phyloP scores from a whole-genome alignment of 176 grass and related monocot genomes.

The Oryza punctata region DNA sequence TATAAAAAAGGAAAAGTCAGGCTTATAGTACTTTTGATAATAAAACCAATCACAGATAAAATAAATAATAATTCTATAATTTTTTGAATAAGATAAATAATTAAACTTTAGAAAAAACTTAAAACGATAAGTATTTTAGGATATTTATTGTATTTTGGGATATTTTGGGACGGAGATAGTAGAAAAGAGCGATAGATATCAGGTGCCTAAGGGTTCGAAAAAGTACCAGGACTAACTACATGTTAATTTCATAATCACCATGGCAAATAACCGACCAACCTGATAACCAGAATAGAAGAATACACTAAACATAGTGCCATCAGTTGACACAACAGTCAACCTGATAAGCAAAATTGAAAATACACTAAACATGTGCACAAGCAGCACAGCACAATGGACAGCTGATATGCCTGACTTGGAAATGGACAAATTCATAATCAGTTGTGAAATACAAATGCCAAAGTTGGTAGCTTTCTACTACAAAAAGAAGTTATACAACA shows the following conservation, averaged over 20 bases:
- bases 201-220: no score
- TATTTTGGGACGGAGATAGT: no score
- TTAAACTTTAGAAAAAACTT: no score
- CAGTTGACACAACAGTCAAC: not conserved
- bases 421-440: conserved; percentile 6
- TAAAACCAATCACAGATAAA: no score
- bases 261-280: not conserved
- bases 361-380: not conserved
- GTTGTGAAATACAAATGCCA: conserved; percentile 17
- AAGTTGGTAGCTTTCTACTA: not conserved
- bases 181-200: not conserved
- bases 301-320: not conserved
- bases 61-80: no score
- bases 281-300: not conserved
- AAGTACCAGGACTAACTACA: not conserved
- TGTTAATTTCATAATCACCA: not conserved
- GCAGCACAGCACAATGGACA: not conserved
- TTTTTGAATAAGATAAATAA: no score
- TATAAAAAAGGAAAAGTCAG: no score
- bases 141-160: no score
- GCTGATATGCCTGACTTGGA: not conserved
- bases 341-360: not conserved
- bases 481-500: conserved; percentile 22
- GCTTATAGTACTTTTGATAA: no score
- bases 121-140: no score